Percentiles rank a stretch among this genome's conserved stretches.
These are phyloP conservation scores for Coelastrella sp. DNA, from an alignment of 139 green algal genomes.

Conservation along the genomic window DNA sequence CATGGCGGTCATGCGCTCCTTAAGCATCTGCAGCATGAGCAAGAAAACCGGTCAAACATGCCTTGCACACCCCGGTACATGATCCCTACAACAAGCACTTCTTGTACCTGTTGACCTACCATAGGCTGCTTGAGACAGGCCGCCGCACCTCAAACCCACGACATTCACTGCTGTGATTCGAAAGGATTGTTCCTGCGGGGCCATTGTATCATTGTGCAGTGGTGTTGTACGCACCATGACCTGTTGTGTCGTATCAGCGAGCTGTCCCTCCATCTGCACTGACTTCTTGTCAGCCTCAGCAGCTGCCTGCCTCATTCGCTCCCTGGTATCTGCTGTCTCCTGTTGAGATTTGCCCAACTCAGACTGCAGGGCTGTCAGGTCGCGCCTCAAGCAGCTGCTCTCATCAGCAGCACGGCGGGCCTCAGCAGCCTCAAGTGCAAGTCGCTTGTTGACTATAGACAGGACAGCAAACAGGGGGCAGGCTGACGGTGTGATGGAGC, in stretches of 20 bases:
- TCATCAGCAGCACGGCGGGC: constrained; percentile 15
- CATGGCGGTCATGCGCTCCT: background rate
- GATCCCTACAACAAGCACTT: too few relatives aligned
- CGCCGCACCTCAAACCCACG: too few relatives aligned
- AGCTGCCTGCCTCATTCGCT: background rate
- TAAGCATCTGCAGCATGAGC: constrained; percentile 16
- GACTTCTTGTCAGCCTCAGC: background rate
- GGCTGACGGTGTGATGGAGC: too few relatives aligned
- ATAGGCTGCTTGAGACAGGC: background rate
- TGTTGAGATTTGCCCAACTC: background rate
- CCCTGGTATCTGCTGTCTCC: constrained; percentile 8
- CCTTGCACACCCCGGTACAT: too few relatives aligned
- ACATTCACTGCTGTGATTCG: background rate
- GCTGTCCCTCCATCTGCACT: background rate
- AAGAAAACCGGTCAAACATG: too few relatives aligned
- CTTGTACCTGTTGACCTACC: background rate
- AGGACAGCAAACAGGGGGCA: background rate
- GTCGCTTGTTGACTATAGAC: background rate
- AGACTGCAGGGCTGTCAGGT: background rate
- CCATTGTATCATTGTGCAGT: too few relatives aligned
- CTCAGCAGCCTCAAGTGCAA: background rate
- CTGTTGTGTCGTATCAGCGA: background rate
- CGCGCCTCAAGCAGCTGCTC: background rate
- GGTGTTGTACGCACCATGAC: background rate
- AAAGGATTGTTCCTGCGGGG: background rate